These are phyloP conservation scores for Madurella fahalii DNA, from an alignment of 2,329 filamentous ascomycete genomes.

Conservation along the genomic window DNA sequence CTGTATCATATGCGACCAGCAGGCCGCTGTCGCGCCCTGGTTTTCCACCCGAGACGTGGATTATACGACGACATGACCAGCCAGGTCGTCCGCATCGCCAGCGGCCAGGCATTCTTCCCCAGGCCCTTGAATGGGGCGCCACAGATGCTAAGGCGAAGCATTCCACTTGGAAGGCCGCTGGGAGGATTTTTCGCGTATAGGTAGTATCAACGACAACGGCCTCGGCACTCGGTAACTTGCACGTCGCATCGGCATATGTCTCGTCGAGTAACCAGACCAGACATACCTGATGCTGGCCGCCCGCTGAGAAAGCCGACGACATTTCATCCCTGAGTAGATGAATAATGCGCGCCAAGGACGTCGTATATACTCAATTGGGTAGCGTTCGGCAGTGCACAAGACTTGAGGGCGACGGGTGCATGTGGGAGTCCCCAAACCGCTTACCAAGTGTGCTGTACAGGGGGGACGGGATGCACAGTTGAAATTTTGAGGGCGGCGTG, in stretches of 20 bases:
- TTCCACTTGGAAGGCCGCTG: neutral
- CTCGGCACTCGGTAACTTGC: neutral
- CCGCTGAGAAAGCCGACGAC: neutral
- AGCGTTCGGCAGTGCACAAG: conserved; percentile 1
- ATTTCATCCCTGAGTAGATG: neutral
- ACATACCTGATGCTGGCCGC: neutral
- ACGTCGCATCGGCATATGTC: neutral
- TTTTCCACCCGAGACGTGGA: neutral
- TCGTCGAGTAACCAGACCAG: too few species aligned
- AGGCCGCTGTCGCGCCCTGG: conserved; percentile 2
- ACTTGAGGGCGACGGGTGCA: neutral
- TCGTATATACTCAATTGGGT: neutral
- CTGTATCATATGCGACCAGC: conserved; percentile 3
- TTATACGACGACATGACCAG: neutral
- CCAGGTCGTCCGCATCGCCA: neutral
- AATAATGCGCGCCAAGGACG: neutral
- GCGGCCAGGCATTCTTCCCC: conserved; percentile 7
- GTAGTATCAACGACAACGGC: neutral
- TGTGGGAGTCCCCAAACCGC: too few species aligned
- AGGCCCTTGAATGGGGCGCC: neutral
- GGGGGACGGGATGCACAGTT: neutral
- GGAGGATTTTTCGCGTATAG: neutral
- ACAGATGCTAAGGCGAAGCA: neutral
- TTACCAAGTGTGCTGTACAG: neutral
- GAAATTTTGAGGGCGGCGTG: neutral